phyloP scores from a whole-genome alignment of 768 basidiomycete species.

The Tricholoma flavovirens region DNA sequence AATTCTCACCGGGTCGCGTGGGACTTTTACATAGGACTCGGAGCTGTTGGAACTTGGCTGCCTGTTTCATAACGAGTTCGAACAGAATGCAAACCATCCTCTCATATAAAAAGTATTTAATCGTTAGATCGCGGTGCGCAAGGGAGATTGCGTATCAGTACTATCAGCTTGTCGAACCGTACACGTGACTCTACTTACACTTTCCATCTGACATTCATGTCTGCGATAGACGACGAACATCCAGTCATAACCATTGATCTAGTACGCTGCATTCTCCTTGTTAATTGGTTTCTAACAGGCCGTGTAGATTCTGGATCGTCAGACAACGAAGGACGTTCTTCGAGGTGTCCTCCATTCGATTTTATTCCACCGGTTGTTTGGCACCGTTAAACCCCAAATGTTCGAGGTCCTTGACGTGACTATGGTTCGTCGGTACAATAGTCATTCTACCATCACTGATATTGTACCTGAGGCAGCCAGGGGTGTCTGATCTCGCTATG shows the following conservation, averaged over 20 bases:
- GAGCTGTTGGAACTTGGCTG: too few species aligned
- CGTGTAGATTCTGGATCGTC: constrained; percentile 62
- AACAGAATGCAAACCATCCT: too few species aligned
- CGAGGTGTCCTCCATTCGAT: constrained; percentile 75
- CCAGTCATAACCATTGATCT: constrained; percentile 49
- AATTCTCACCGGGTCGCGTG: neutral
- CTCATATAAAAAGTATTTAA: too few species aligned
- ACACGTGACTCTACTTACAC: too few species aligned
- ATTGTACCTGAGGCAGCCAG: constrained; percentile 46
- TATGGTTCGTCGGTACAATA: constrained; percentile 47
- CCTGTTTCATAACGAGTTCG: too few species aligned
- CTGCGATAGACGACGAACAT: constrained; percentile 13
- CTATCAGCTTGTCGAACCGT: too few species aligned
- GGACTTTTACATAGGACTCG: too few species aligned
- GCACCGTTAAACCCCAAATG: constrained; percentile 67
- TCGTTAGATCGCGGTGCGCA: too few species aligned
- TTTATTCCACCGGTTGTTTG: constrained; percentile 79
- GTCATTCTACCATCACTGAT: neutral
- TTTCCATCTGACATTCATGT: constrained; percentile 18
- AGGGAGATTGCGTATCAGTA: too few species aligned
- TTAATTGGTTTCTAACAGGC: constrained; percentile 1
- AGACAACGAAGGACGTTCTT: constrained; percentile 67
- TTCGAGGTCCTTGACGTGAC: constrained; percentile 83
- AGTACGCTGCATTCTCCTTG: constrained; percentile 19
- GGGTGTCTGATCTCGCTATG: constrained; percentile 67